Conservation (phyloP, 2,329 filamentous ascomycete genomes). For the Trichophyton verrucosum region DNA sequence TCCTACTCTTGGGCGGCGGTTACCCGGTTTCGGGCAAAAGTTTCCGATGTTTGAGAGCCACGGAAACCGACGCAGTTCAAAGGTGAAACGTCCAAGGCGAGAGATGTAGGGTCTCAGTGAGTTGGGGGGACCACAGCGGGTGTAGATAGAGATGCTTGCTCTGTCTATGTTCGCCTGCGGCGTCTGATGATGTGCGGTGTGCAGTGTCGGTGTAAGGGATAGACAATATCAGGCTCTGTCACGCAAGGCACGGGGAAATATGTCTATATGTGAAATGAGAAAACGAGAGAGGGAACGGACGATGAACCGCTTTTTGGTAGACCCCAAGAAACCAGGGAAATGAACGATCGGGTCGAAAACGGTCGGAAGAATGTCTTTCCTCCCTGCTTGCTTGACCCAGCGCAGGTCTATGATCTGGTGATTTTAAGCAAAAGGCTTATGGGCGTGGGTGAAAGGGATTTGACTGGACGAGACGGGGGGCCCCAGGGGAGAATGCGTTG, state of each 20-base stretch:
- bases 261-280: neutral
- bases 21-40: conserved; percentile 1
- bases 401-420: neutral
- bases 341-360: neutral
- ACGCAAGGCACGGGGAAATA: neutral
- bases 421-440: neutral
- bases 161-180: neutral
- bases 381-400: neutral
- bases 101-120: neutral
- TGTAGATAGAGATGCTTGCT: neutral
- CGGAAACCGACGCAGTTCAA: neutral
- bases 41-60: conserved; percentile 5
- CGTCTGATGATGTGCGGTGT: neutral
- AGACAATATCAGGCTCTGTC: neutral
- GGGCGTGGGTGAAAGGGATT: neutral
- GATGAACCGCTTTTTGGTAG: neutral
- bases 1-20: neutral
- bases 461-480: neutral
- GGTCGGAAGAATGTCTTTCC: conserved; percentile 2
- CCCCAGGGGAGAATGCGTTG: neutral
- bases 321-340: neutral
- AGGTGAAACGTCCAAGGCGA: neutral
- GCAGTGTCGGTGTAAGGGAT: neutral
- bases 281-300: neutral
- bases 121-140: neutral